Conservation (phyloP, 2,329 filamentous ascomycete genomes). For the Phialemoniopsis sp. region DNA sequence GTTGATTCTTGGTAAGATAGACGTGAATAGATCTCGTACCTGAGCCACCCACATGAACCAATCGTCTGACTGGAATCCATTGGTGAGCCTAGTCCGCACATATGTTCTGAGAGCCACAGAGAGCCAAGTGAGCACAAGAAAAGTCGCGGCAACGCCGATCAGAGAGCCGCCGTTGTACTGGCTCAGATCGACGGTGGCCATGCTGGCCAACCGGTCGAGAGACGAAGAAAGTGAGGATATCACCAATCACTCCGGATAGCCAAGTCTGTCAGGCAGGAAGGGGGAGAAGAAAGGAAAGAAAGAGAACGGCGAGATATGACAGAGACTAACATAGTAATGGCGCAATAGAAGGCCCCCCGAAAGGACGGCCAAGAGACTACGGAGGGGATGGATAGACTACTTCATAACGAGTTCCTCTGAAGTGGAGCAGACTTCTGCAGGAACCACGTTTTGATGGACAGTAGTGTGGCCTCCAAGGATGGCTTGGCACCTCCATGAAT, state of each 20-base stretch:
- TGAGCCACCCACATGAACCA: constrained; percentile 48
- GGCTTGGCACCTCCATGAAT: too few relatives aligned
- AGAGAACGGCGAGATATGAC: not conserved
- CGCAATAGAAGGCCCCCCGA: not conserved
- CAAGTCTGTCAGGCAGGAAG: not conserved
- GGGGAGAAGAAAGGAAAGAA: not conserved
- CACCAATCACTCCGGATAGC: not conserved
- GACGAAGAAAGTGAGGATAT: constrained; percentile 7
- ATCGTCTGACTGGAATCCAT: constrained; percentile 43
- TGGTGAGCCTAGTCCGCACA: constrained; percentile 36
- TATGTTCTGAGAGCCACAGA: constrained; percentile 38
- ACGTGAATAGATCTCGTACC: too few relatives aligned
- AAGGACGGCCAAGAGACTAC: not conserved
- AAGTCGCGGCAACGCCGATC: constrained; percentile 26
- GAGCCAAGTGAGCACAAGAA: constrained; percentile 35
- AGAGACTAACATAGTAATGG: not conserved
- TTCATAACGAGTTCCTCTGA: too few relatives aligned
- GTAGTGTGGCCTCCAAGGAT: too few relatives aligned
- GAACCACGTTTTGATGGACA: too few relatives aligned
- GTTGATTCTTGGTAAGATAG: too few relatives aligned
- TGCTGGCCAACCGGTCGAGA: constrained; percentile 10
- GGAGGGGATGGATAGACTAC: not conserved
- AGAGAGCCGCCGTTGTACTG: constrained; percentile 34
- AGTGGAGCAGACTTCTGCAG: too few relatives aligned
- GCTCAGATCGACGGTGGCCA: constrained; percentile 26